Base-by-base conservation (phyloP, 306 rosid genomes). In the Urtica urens region DNA sequence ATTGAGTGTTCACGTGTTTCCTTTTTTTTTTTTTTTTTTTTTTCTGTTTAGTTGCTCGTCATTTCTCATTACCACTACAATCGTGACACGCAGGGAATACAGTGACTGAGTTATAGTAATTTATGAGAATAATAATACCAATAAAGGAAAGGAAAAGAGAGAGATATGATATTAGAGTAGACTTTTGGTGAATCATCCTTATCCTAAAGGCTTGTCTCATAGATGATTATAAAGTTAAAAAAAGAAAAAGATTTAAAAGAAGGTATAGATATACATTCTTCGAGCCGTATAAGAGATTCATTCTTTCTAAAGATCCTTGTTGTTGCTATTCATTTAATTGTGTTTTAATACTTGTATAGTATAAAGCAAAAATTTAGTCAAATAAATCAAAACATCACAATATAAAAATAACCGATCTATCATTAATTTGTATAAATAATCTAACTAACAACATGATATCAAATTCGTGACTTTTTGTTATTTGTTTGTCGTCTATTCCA, bases 11-110 rank as follows among this genome's bases (percentile, higher is more conserved):
- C n/a, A 22, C 40, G 19, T 45, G 34, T 47, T 28, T 30, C 10
- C 3, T 21, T 57, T 29, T 39, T 40, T 29, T n/a, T n/a, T 47
- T 28, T 30, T 8, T 5, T 21, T 57, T 29, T 39, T 40, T 29
- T 49, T 49, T 38, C 43, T 53, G 57, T 40, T 38, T 35, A 45
- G 42, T 57, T 64, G 74, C 55, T 37, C 42, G 63, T 72, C 80
- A 59, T 57, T 63, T 69, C 73, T 72, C 63, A 43, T 46, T 46
- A 58, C 73, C 63, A 43, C 49, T 46, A 58, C 52, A n/a, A 29
- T n/a, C 20, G 61, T 49, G 76, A 65, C 63, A 67, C 63, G 65
- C 49, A 57, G 46, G 21, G 51, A 26, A n/a, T 7, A 46, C 16
- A 33, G 52, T 31, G 52, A 57, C 55, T 75, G 46, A 30, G 31